Evolutionary conservation across 345 rosid species (phyloP).

Genomic region (Mangifera indica): DNA sequence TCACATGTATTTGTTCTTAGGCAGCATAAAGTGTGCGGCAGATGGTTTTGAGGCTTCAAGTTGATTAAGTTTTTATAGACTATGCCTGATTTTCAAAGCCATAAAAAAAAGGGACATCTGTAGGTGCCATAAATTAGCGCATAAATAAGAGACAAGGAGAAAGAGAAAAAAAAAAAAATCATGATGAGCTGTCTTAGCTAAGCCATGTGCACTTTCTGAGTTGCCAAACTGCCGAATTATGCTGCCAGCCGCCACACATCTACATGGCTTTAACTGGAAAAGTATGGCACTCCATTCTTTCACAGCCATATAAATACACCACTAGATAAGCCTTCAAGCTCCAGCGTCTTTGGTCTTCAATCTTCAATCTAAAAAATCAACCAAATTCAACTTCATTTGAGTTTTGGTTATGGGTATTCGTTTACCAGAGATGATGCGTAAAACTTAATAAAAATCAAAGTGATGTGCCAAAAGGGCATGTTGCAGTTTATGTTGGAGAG

Average conservation of each 20-base stretch:
- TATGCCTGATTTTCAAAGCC: not conserved
- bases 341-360: not conserved
- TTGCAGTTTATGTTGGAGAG: conserved; percentile 49
- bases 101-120: not conserved
- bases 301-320: not conserved
- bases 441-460: not conserved
- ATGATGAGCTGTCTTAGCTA: not conserved
- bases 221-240: not conserved
- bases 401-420: not conserved
- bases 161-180: not conserved
- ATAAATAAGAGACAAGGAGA: not conserved
- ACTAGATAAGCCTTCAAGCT: not conserved
- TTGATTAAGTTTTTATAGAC: not conserved
- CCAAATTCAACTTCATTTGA: no score
- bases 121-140: not conserved
- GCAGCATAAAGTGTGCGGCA: not conserved
- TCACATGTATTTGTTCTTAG: not conserved
- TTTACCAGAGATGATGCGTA: no score
- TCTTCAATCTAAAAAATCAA: not conserved
- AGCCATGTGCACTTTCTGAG: conserved; percentile 7
- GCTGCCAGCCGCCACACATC: not conserved
- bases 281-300: conserved; percentile 7
- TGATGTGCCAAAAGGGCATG: conserved; percentile 43
- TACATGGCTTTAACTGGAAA: conserved; percentile 1
- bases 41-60: not conserved